Percentiles rank a stretch among this genome's conserved stretches.
Conservation (phyloP, 2,329 filamentous ascomycete genomes). For the Sordariomycetes sp. region DNA sequence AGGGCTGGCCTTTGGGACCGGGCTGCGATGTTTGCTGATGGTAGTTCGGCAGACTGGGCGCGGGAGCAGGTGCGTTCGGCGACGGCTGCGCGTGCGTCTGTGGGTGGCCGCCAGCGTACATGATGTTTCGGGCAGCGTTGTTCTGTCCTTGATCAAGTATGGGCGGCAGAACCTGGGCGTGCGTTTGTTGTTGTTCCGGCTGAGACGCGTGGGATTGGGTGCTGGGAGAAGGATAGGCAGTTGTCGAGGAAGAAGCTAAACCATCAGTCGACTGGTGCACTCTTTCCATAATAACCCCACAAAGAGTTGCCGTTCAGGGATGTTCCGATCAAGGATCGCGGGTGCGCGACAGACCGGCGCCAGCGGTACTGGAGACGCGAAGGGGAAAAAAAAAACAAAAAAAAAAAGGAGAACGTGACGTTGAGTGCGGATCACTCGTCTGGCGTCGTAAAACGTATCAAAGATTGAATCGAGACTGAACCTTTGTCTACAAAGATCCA, state of each 20-base stretch:
- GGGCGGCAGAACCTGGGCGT: constrained; percentile 4
- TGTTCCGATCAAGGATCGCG: background rate
- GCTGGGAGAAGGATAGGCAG: constrained; percentile 4
- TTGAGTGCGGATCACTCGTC: background rate
- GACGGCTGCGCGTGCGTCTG: constrained; percentile 52
- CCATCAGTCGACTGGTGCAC: constrained; percentile 39
- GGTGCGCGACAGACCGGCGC: background rate
- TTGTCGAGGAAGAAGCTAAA: constrained; percentile 18
- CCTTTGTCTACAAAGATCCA: background rate
- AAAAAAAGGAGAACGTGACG: background rate
- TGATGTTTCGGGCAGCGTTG: constrained; percentile 28
- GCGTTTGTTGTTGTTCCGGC: constrained; percentile 2
- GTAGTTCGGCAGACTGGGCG: constrained; percentile 39
- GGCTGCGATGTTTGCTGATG: constrained; percentile 31
- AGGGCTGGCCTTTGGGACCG: constrained; percentile 31
- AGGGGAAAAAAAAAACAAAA: background rate
- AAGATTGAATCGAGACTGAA: background rate
- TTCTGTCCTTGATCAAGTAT: constrained; percentile 22
- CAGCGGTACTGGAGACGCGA: background rate
- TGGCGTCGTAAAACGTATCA: background rate
- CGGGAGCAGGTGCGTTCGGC: constrained; percentile 45
- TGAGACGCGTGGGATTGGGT: constrained; percentile 3
- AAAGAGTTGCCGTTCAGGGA: background rate
- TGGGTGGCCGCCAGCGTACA: constrained; percentile 42
- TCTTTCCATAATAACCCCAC: constrained; percentile 33